Evolutionary conservation across 202 grass and related monocot species (phyloP), one percentile per base, ranked within the genome.

Genomic region (Sporobolus alterniflorus): DNA sequence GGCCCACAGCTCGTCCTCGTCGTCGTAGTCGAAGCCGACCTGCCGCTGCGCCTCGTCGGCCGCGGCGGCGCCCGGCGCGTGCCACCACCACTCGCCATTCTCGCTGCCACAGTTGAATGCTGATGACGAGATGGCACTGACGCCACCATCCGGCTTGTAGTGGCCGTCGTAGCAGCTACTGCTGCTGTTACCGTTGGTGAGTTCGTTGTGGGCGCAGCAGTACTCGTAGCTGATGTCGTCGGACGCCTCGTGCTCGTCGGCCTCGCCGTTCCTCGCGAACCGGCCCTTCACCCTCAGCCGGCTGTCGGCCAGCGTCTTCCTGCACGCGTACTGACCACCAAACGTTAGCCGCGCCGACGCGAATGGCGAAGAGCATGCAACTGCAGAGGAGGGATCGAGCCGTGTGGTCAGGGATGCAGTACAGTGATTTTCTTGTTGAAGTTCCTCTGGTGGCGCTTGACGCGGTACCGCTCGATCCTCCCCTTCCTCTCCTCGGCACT

Each of bases 341-440:
- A 11, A 61, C 13, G 64, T 88, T 18, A 43, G 28, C 2, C 5
- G 66, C 50, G 66, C 50, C 11, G 21, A 22, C n/a, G 39, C 21
- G 50, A 75, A 21, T 18, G 36, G 10, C 4, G 25, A 40, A 7
- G 30, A 44, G n/a, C 18, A 10, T 11, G 11, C 14, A 11, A 24
- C 72, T 82, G 75, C 32, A 69, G 39, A 28, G 43, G 21, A 39
- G 34, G n/a, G n/a, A n/a, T n/a, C n/a, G n/a, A n/a, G n/a, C n/a
- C n/a, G 29, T 3, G 14, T 5, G 43, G 31, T 21, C 43, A 40
- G 55, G 3, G 46, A 5, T n/a, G n/a, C n/a, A 26, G 2, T 92
- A 99, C 97, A 36, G 93, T 99, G 81, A 99, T 99, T 64, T 99
- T 99, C 75, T 94, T 96, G 64, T 92, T 91, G 82, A 96, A 99